These are phyloP conservation scores for Brassica hybrid DNA, from an alignment of 441 rosid species.

Conservation along the genomic window DNA sequence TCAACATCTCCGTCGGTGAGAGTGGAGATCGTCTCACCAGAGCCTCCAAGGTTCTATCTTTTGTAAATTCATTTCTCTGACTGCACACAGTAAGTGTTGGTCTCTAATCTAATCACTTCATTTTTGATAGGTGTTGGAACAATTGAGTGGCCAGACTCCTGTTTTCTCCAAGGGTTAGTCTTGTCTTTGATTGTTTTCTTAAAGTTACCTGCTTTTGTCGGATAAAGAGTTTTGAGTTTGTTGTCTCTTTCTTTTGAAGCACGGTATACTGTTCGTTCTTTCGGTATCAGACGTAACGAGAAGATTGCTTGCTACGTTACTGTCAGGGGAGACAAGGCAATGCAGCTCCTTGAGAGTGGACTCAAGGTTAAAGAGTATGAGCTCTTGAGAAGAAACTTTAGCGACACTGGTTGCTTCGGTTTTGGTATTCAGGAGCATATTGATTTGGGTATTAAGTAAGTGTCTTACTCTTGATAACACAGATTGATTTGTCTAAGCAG, in stretches of 20 bases:
- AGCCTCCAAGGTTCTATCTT: conserved; percentile 68
- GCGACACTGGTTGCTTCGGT: conserved; percentile 90
- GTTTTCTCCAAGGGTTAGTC: conserved; percentile 79
- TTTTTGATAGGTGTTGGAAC: conserved; percentile 69
- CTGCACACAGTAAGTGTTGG: neutral
- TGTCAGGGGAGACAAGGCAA: conserved; percentile 74
- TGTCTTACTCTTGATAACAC: neutral
- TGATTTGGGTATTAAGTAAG: conserved; percentile 81
- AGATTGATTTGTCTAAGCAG: neutral
- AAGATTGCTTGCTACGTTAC: conserved; percentile 76
- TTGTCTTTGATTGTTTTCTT: neutral
- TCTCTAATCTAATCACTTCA: neutral
- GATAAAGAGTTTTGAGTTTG: neutral
- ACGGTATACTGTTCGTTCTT: conserved; percentile 71
- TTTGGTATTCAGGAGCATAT: conserved; percentile 89
- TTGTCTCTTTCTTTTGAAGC: conserved; percentile 41
- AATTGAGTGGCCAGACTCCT: conserved; percentile 78
- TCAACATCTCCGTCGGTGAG: conserved; percentile 89
- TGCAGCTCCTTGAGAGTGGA: conserved; percentile 76
- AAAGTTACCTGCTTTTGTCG: neutral
- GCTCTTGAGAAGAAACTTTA: conserved; percentile 77
- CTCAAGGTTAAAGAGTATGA: conserved; percentile 86
- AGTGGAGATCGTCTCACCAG: conserved; percentile 93
- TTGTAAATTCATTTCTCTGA: neutral
- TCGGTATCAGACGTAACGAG: conserved; percentile 72